These are phyloP conservation scores for Globisporangium barbulae DNA, from an alignment of 352 stramenopile species.

Conservation along the genomic window DNA sequence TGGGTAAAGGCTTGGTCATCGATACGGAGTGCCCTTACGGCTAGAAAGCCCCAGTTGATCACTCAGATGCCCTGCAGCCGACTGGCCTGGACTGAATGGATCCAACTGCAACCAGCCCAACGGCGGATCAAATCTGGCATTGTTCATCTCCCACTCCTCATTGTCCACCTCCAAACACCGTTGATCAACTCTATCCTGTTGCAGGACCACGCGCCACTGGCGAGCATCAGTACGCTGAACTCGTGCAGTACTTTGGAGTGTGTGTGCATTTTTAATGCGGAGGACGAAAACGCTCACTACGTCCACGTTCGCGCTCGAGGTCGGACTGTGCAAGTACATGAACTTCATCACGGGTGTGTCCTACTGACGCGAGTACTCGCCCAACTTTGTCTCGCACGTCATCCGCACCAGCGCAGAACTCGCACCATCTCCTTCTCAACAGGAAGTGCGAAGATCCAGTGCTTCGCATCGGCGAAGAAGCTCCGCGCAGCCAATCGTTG, in stretches of 20 bases:
- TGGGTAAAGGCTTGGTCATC: background rate
- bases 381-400: constrained; percentile 43
- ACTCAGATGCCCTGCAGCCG: background rate
- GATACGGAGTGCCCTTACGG: background rate
- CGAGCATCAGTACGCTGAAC: too few relatives aligned
- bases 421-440: background rate
- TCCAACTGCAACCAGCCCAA: background rate
- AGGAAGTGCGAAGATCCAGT: background rate
- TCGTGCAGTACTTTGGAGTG: too few relatives aligned
- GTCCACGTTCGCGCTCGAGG: constrained; percentile 34
- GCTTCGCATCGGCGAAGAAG: background rate
- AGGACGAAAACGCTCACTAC: background rate
- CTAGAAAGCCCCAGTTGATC: background rate
- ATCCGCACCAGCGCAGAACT: constrained; percentile 3
- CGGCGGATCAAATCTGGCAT: background rate
- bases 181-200: too few relatives aligned
- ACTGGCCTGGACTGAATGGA: background rate
- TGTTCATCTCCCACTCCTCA: too few relatives aligned
- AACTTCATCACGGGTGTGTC: constrained; percentile 32
- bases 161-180: too few relatives aligned
- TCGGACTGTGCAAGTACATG: constrained; percentile 37
- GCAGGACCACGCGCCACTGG: too few relatives aligned
- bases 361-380: constrained; percentile 34
- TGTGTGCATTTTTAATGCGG: too few relatives aligned
- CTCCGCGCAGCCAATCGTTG: background rate